These are phyloP conservation scores for Toxicodendron radicans DNA, from an alignment of 345 rosid species.

Conservation along the genomic window DNA sequence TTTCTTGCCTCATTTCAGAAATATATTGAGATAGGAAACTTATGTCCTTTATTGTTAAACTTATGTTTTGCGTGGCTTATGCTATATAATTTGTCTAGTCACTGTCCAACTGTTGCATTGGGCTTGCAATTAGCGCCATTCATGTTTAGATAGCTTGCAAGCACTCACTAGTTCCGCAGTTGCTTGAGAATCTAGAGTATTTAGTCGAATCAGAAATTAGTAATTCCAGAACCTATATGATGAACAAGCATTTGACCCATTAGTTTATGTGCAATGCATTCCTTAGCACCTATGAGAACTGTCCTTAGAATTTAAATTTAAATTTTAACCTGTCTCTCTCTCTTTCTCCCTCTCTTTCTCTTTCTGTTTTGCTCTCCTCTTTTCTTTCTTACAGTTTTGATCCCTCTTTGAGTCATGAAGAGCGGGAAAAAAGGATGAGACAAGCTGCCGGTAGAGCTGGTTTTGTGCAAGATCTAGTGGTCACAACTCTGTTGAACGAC, in stretches of 20 bases:
- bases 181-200: neutral
- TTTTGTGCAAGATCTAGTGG: slow-evolving; percentile 52
- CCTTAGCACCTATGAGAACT: neutral
- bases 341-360: neutral
- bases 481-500: slow-evolving; percentile 41
- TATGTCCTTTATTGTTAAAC: neutral
- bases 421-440: slow-evolving; percentile 51
- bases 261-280: slow-evolving; percentile 1
- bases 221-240: neutral
- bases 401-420: slow-evolving; percentile 56
- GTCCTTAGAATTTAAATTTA: neutral
- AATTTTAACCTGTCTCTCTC: slow-evolving; percentile 5
- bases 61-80: neutral
- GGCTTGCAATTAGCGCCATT: neutral
- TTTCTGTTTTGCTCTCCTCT: neutral
- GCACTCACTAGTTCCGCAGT: neutral
- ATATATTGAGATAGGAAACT: neutral
- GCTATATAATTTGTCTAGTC: neutral
- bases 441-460: slow-evolving; percentile 56
- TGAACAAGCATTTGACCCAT: neutral
- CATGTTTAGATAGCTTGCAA: slow-evolving; percentile 7
- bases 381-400: slow-evolving; percentile 44
- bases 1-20: slow-evolving; percentile 1
- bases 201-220: neutral
- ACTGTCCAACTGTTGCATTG: neutral